These are phyloP conservation scores for Phytopythium ostracodes DNA, from an alignment of 352 stramenopile species.

Conservation along the genomic window DNA sequence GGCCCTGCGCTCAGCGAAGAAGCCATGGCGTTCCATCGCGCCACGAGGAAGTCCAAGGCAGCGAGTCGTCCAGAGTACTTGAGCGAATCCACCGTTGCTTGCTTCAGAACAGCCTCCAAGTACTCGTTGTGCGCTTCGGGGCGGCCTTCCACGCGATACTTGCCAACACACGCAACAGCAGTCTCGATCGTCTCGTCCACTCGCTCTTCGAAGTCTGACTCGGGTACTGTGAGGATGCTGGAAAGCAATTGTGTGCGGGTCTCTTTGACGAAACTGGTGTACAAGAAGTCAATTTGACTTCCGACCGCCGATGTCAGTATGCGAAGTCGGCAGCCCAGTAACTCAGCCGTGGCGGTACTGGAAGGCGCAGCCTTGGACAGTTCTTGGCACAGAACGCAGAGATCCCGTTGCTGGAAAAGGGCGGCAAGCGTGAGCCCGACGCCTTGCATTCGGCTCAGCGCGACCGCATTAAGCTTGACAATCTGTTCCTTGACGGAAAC, in stretches of 20 bases:
- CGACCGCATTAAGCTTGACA: conserved; percentile 44
- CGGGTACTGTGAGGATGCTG: conserved; percentile 7
- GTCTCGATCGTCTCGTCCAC: conserved; percentile 53
- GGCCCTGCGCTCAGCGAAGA: not conserved
- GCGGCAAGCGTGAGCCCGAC: conserved; percentile 45
- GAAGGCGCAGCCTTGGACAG: conserved; percentile 26
- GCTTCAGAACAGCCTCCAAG: conserved; percentile 30
- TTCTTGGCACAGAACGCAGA: conserved; percentile 40
- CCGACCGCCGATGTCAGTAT: conserved; percentile 33
- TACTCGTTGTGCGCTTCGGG: conserved; percentile 41
- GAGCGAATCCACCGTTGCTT: conserved; percentile 41
- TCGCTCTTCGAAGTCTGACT: conserved; percentile 40
- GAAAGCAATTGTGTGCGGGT: conserved; percentile 28
- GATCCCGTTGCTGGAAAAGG: conserved; percentile 61
- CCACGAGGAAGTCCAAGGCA: conserved; percentile 57
- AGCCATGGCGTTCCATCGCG: conserved; percentile 31
- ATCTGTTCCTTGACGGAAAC: conserved; percentile 46
- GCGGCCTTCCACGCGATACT: conserved; percentile 29
- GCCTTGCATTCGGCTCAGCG: conserved; percentile 45
- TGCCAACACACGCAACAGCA: conserved; percentile 25
- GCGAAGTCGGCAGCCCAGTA: conserved; percentile 35
- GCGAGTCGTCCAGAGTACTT: conserved; percentile 41
- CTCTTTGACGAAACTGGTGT: conserved; percentile 35
- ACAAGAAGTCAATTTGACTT: conserved; percentile 43
- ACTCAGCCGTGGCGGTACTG: conserved; percentile 28